A percentile compares a stretch with the other conserved stretches of the same genome.
Evolutionary conservation across 768 basidiomycete genomes (phyloP).

Genomic region (Russula sp.): DNA sequence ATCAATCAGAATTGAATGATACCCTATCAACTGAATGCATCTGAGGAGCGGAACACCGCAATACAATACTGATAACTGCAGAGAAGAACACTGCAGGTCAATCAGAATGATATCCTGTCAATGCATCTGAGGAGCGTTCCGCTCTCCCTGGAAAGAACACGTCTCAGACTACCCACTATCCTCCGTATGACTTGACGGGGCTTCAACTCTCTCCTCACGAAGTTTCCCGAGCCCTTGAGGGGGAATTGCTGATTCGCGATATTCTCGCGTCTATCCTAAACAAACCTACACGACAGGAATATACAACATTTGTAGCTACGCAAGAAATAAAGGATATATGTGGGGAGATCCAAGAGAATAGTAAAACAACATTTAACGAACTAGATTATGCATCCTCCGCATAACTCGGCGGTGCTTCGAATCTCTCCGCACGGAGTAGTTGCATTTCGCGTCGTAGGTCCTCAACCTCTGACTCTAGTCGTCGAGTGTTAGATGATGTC

Average conservation of each 20-base stretch:
- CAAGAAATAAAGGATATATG: neutral
- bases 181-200: constrained; percentile 26
- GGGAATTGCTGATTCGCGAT: too few species aligned
- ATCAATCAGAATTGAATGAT: too few species aligned
- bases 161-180: neutral
- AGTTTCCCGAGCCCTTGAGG: neutral
- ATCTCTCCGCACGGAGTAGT: constrained; percentile 25
- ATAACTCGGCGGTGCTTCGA: constrained; percentile 28
- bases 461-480: constrained; percentile 28
- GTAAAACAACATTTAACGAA: neutral
- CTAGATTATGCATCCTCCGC: neutral
- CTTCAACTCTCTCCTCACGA: constrained; percentile 25
- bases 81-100: too few species aligned
- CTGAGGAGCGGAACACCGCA: too few species aligned
- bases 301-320: neutral
- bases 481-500: neutral
- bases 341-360: neutral
- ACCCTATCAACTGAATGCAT: too few species aligned
- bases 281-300: neutral
- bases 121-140: too few species aligned
- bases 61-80: too few species aligned
- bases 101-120: too few species aligned
- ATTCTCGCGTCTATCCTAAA: too few species aligned
- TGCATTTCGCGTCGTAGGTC: constrained; percentile 28
- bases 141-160: too few species aligned